Percentiles rank a stretch among this genome's conserved stretches.
phyloP scores from a whole-genome alignment of 2,329 filamentous ascomycete species.

The Colletotrichum limetticola region DNA sequence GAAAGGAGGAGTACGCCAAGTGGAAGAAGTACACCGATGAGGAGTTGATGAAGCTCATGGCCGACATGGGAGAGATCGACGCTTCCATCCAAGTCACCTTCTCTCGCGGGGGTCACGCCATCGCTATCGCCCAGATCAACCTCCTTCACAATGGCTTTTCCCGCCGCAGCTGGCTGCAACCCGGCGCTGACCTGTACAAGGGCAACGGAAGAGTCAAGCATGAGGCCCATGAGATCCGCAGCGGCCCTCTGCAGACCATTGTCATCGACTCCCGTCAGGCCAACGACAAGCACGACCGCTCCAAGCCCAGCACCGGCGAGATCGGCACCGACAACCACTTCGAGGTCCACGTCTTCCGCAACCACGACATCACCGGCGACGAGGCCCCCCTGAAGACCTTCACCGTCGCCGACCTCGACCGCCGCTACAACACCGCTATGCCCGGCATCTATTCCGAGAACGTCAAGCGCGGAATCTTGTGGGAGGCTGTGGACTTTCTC shows the following conservation, averaged over 20 bases:
- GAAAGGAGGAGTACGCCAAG: constrained; percentile 13
- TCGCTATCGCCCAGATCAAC: constrained; percentile 10
- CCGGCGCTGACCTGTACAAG: constrained; percentile 24
- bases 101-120: background rate
- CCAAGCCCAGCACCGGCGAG: constrained; percentile 17
- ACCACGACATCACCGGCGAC: background rate
- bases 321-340: constrained; percentile 14
- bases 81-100: constrained; percentile 20
- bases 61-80: background rate
- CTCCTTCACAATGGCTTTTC: constrained; percentile 7
- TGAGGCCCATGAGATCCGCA: background rate
- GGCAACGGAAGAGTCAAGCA: constrained; percentile 32
- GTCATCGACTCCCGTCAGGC: constrained; percentile 32
- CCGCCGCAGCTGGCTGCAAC: constrained; percentile 15
- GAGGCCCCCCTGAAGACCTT: constrained; percentile 4
- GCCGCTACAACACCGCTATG: background rate
- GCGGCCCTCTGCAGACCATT: constrained; percentile 30
- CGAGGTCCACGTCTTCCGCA: constrained; percentile 1
- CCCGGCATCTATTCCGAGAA: constrained; percentile 15
- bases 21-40: background rate
- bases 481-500: constrained; percentile 10
- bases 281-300: constrained; percentile 22
- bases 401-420: constrained; percentile 6
- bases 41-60: background rate
- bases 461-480: constrained; percentile 10